These are phyloP conservation scores for Leptographium radiaticola DNA, from an alignment of 2,329 filamentous ascomycete species.

Conservation along the genomic window DNA sequence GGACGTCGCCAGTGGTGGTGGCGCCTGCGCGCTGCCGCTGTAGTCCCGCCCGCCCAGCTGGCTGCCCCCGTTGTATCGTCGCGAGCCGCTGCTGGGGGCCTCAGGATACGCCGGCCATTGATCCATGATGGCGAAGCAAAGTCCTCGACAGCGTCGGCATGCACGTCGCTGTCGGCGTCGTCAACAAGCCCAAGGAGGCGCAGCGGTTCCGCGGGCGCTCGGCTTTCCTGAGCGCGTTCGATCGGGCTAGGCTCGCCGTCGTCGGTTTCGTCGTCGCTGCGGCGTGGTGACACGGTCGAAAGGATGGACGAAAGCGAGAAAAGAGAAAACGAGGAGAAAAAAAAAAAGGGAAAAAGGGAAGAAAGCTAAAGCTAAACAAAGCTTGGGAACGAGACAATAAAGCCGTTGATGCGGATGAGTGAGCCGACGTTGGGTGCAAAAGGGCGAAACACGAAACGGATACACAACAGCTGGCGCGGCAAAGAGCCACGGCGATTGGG, in stretches of 20 bases:
- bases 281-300: not conserved
- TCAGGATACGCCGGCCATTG: constrained; percentile 59
- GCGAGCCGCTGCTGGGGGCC: constrained; percentile 45
- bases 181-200: not conserved
- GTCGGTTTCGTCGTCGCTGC: not conserved
- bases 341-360: not conserved
- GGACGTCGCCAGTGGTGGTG: constrained; percentile 12
- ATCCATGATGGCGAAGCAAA: constrained; percentile 28
- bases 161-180: not conserved
- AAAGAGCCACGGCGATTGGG: not conserved
- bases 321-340: too few species aligned
- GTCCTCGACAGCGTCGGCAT: not conserved
- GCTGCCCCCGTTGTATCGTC: constrained; percentile 44
- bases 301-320: too few species aligned
- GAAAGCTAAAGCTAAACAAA: not conserved
- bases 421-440: not conserved
- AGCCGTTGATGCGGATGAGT: not conserved
- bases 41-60: constrained; percentile 14
- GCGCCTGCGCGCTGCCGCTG: constrained; percentile 10
- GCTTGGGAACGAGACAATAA: not conserved
- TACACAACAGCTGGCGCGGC: not conserved
- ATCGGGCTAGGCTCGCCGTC: too few species aligned
- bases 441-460: not conserved
- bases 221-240: too few species aligned
- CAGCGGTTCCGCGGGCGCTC: too few species aligned